A percentile compares a stretch with the other conserved stretches of the same genome.
phyloP scores from a whole-genome alignment of 305 asterid species.

The Ilex paraguariensis region DNA sequence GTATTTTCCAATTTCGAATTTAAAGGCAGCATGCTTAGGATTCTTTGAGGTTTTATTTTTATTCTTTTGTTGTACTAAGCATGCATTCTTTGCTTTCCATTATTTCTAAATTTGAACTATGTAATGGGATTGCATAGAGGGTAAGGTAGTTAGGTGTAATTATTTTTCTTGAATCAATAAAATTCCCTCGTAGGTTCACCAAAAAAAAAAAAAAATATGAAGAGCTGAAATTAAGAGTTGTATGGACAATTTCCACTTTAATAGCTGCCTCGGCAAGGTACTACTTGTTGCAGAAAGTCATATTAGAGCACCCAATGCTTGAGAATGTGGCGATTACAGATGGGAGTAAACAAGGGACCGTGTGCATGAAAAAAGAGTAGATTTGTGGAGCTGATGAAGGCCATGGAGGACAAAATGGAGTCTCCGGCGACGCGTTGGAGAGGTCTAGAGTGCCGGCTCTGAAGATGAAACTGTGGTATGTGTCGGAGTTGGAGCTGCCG shows the following conservation, averaged over 20 bases:
- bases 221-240: slow-evolving; percentile 53
- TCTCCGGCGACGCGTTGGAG: slow-evolving; percentile 6
- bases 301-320: slow-evolving; percentile 21
- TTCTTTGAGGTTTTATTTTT: no score
- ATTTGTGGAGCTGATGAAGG: slow-evolving; percentile 38
- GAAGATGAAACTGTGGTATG: slow-evolving; percentile 67
- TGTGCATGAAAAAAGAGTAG: slow-evolving; percentile 46
- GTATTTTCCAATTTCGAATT: no score
- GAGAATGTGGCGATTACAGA: slow-evolving; percentile 42
- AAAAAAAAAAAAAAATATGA: slow-evolving; percentile 15
- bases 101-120: no score
- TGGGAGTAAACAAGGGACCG: slow-evolving; percentile 45
- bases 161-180: no score
- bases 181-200: no score
- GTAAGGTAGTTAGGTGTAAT: no score
- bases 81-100: no score
- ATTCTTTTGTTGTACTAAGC: no score
- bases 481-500: slow-evolving; percentile 45
- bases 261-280: slow-evolving; percentile 59
- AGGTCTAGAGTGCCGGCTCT: slow-evolving; percentile 48
- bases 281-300: slow-evolving; percentile 32
- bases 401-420: slow-evolving; percentile 14
- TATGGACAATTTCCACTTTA: slow-evolving; percentile 66
- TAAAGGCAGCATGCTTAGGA: no score
- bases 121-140: no score